phyloP scores from a whole-genome alignment of 148 eudicot genomes.

The Dianthus caryophyllus region DNA sequence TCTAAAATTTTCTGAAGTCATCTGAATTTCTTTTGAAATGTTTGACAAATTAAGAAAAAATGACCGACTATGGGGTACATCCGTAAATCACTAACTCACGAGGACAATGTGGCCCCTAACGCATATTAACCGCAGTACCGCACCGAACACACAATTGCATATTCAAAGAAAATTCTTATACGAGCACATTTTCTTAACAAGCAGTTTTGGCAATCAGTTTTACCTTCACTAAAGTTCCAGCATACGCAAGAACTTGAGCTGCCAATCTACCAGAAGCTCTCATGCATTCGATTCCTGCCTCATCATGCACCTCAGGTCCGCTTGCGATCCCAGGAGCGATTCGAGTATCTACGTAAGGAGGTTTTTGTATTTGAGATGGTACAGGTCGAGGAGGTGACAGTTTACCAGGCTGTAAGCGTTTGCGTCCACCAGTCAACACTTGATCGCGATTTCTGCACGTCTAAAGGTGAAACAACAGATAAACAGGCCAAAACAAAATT shows the following conservation, averaged over 20 bases:
- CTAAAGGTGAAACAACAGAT: constrained; percentile 14
- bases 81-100: neutral
- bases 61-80: too few relatives aligned
- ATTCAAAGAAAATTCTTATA: neutral
- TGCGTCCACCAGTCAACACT: constrained; percentile 37
- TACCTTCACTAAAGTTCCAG: constrained; percentile 98
- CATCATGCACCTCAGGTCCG: constrained; percentile 80
- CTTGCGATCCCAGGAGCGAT: constrained; percentile 70
- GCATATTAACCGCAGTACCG: neutral
- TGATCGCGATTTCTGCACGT: constrained; percentile 56
- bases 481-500: constrained; percentile 2
- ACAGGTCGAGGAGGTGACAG: constrained; percentile 77
- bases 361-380: constrained; percentile 63
- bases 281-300: constrained; percentile 80
- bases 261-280: constrained; percentile 95
- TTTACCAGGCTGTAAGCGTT: constrained; percentile 72
- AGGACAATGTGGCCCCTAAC: neutral
- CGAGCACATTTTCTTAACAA: neutral
- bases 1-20: too few relatives aligned
- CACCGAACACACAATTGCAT: neutral
- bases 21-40: too few relatives aligned
- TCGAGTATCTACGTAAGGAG: constrained; percentile 72
- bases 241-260: constrained; percentile 89
- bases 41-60: too few relatives aligned
- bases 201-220: neutral